These are phyloP conservation scores for Pestalotiopsis sp. DNA, from an alignment of 2,329 filamentous ascomycete genomes.

Conservation along the genomic window DNA sequence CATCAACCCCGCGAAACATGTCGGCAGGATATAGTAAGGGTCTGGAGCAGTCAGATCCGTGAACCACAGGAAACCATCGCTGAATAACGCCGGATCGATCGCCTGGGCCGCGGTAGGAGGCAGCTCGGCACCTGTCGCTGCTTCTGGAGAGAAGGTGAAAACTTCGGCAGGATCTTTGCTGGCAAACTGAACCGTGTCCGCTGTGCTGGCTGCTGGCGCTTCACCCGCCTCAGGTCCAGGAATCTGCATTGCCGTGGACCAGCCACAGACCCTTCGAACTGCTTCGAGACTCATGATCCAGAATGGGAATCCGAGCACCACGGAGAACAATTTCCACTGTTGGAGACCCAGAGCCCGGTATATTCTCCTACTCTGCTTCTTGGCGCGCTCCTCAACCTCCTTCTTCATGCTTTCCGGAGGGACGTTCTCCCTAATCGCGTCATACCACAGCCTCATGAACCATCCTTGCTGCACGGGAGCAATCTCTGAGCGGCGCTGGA, in stretches of 20 bases:
- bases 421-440: conserved; percentile 20
- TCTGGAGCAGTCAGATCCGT: conserved; percentile 54
- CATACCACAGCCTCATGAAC: conserved; percentile 27
- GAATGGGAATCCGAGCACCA: conserved; percentile 44
- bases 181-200: neutral
- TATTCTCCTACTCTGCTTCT: conserved; percentile 22
- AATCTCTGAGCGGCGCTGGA: conserved; percentile 30
- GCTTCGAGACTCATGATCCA: conserved; percentile 55
- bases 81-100: conserved; percentile 42
- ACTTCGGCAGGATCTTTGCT: neutral
- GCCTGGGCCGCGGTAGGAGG: conserved; percentile 9
- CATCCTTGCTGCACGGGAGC: conserved; percentile 35
- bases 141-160: neutral
- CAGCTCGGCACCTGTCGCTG: conserved; percentile 22
- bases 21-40: conserved; percentile 50
- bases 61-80: conserved; percentile 59
- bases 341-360: conserved; percentile 41
- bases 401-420: conserved; percentile 10
- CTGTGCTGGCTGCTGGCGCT: conserved; percentile 11
- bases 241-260: conserved; percentile 35
- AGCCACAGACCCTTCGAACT: conserved; percentile 48
- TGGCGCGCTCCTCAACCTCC: conserved; percentile 31
- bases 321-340: conserved; percentile 45
- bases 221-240: conserved; percentile 11
- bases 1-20: conserved; percentile 37